Evolutionary conservation across 768 basidiomycete species (phyloP), one percentile per base, ranked within the genome.

Genomic region (Gelatoporia subvermispora): DNA sequence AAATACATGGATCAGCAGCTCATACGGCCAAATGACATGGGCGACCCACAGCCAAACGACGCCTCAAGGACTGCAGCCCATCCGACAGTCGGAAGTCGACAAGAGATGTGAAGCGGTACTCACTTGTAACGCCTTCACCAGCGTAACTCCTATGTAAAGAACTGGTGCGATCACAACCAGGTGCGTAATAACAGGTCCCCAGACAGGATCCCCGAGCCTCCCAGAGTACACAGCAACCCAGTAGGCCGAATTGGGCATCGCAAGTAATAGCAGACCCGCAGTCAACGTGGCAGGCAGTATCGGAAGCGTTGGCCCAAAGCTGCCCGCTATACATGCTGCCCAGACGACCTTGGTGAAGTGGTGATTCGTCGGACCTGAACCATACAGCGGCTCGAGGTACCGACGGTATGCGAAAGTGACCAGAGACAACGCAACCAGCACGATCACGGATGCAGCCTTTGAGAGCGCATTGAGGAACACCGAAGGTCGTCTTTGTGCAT

Each of bases 361-460:
- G 46, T 72, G 68, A 0, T 67, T 68, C 1, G 82, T 78, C 0
- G 84, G 78, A 7, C 72, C 71, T 11, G 74, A 69, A 41, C 82
- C 87, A 62, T 88, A 90, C 3, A 89, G 67, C 15, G 88, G 88
- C 47, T 73, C 65, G n/a, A 91, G 59, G 8, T 79, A 72, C 28
- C 78, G 79, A 62, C 78, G 74, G 59, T 89, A 87, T 5, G 76
- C 67, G 54, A 78, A 81, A 16, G 81, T 69, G 46, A 79, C 70
- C 25, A 88, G 72, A 2, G 85, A 84, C 31, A 83, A 65, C 5
- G 54, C 54, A 24, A 59, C 44, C 20, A 64, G 45, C 35, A 58
- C 45, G 47, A 54, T 37, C 46, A 64, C 56, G 11, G 55, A 56
- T 35, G 48, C 22, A 22, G 43, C 41, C 45, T 60, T 55, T 7